Evolutionary conservation across 2,329 filamentous ascomycete species (phyloP), one percentile per base, ranked within the genome.

Genomic region (Cladosporium sp.): DNA sequence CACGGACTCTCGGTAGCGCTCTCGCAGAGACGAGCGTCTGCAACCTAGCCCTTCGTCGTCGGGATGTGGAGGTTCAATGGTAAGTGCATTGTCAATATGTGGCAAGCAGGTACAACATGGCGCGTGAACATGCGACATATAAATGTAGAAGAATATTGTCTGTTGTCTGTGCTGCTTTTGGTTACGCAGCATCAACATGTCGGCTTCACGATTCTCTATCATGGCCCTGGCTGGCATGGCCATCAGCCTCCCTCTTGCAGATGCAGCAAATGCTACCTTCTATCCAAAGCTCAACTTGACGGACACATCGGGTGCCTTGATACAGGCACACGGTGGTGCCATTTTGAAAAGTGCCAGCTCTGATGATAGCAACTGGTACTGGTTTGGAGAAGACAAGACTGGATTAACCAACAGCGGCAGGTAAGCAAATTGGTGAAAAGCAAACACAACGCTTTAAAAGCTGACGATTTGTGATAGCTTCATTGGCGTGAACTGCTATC

Each of bases 331-430:
- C 64, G 86, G 85, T 1, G 83, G 80, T 1, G 84, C 84, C 39
- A 76, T 88, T n/a, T 79, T 86, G 65, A 75, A 82, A 63, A 55
- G 52, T 25, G 80, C 82, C 1, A 59, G 62, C 9, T 58, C 57
- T n/a, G 63, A 58, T 19, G 76, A 78, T 42, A 76, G 74, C 9
- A 80, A 78, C 0, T 89, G 83, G 74, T 89, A 89, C 72, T 79
- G 85, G 73, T 81, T 88, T 34, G 87, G 87, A 15, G 86, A 89
- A 68, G 86, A 89, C 72, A 88, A 89, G 69, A 81, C 82, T 1
- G 73, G 80, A n/a, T 84, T 85, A 22, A 78, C 75, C 1, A 71
- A 75, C 0, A 58, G 58, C 32, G 63, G 61, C 40, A 55, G 52
- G 52, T 55, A 37, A 32, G 52, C 45, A 15, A 6, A 4, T 3